These are phyloP conservation scores for Bipolaris gigantea DNA, from an alignment of 2,329 filamentous ascomycete species.

Conservation along the genomic window DNA sequence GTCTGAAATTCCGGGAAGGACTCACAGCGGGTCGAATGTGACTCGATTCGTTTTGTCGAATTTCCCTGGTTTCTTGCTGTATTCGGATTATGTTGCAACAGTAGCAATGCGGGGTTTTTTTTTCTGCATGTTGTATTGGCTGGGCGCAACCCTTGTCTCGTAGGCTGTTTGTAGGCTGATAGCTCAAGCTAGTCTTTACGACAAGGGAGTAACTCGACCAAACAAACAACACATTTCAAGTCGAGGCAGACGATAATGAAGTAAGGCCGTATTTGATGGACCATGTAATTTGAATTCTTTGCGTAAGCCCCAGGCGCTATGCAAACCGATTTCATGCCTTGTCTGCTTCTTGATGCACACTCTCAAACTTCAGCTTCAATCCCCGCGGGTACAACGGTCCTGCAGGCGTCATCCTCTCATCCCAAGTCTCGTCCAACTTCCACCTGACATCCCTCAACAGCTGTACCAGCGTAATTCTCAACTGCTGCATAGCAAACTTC, in stretches of 20 bases:
- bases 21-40: background rate
- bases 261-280: background rate
- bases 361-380: constrained; percentile 26
- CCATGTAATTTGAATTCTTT: background rate
- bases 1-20: background rate
- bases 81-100: too few species aligned
- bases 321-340: background rate
- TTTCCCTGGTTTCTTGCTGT: background rate
- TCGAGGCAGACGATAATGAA: background rate
- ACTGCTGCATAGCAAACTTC: constrained; percentile 46
- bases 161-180: too few species aligned
- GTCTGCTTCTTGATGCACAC: background rate
- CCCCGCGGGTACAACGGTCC: constrained; percentile 25
- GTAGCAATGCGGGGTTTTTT: background rate
- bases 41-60: background rate
- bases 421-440: constrained; percentile 30
- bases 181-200: too few species aligned
- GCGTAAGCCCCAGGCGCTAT: background rate
- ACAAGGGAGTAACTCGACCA: too few species aligned
- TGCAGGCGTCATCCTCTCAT: constrained; percentile 34
- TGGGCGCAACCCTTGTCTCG: background rate
- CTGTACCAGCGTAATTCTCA: constrained; percentile 42
- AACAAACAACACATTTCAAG: background rate
- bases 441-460: constrained; percentile 28
- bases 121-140: background rate